Evolutionary conservation across 805 yeast genomes (phyloP), one percentile per base, ranked within the genome.

Genomic region (Saccharomycopsis sp.): DNA sequence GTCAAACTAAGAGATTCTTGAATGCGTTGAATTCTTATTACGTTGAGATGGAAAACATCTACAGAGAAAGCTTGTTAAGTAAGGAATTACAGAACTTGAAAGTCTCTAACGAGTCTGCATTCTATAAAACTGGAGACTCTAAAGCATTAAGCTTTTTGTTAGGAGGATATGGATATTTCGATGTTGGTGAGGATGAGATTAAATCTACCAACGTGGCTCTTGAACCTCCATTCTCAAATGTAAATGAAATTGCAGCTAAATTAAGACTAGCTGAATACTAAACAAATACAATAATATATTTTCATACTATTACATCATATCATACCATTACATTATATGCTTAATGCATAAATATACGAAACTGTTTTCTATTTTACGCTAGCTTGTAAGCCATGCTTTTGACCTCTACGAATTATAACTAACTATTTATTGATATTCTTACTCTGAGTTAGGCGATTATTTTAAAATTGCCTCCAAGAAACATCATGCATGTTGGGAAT

Each of bases 111-210:
- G 41, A 20, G 52, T 5, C 58, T 52, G 44, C 38, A 38, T 17
- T 54, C 3, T 47, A 55, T 1, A 42, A 52, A n/a, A 17, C 23
- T 7, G 25, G 35, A 35, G 22, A 44, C 74, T 72, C 19, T 69
- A 72, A 62, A 3, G 64, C 64, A 12, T 70, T 75, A 62, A 68
- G 68, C 58, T 73, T 70, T 59, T 63, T 81, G 58, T 74, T 90
- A 47, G 93, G 96, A 51, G 97, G 97, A 1, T 91, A 91, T 70
- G 96, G 92, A 42, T 87, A 88, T 70, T 88, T 88, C 69, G 94
- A 87, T 65, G 77, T 85, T 62, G 86, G 84, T 14, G 80, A 79
- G 62, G 83, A 86, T 63, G 84, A 84, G 83, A 81, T 80, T 57
- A 76, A 87, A 62, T 80, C 87, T 3, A 68, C 72, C 51, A 60